Evolutionary conservation across 768 basidiomycete species (phyloP).

Genomic region (Myochromella boudieri): DNA sequence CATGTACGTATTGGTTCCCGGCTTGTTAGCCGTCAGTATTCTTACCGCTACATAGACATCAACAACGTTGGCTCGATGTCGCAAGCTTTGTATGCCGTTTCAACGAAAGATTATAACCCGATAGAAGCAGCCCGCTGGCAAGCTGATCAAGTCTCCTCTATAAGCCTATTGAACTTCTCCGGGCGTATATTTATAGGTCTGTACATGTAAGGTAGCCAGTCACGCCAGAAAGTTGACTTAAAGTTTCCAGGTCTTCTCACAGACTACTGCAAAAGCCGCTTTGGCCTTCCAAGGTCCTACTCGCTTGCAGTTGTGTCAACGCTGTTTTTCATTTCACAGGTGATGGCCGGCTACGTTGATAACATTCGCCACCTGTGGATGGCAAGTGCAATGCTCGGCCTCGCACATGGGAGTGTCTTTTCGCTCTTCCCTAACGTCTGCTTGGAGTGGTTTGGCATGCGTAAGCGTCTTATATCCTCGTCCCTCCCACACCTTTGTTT

Average conservation of each 20-base stretch:
- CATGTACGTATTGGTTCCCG: constrained; percentile 49
- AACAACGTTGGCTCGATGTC: constrained; percentile 79
- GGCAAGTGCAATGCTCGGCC: constrained; percentile 49
- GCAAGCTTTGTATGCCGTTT: constrained; percentile 64
- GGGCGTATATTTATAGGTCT: constrained; percentile 79
- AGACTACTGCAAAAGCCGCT: constrained; percentile 59
- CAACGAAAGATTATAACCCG: constrained; percentile 63
- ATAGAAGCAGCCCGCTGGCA: constrained; percentile 72
- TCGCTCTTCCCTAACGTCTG: constrained; percentile 74
- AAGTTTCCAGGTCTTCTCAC: constrained; percentile 56
- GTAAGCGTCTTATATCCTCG: constrained; percentile 40
- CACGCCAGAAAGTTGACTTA: not conserved
- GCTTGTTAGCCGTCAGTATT: not conserved
- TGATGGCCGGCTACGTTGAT: constrained; percentile 54
- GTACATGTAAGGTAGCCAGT: not conserved
- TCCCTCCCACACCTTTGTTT: not conserved
- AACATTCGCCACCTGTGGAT: constrained; percentile 68
- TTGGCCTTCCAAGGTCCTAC: constrained; percentile 64
- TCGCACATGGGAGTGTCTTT: constrained; percentile 73
- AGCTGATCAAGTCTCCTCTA: constrained; percentile 78
- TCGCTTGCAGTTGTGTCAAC: constrained; percentile 66
- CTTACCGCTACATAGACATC: constrained; percentile 47
- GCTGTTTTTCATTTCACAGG: constrained; percentile 73
- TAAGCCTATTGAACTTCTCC: constrained; percentile 79
- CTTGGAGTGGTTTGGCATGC: constrained; percentile 88